Conservation (phyloP, 1,284 basidiomycete genomes). For the Xerocomus minutiporus region DNA sequence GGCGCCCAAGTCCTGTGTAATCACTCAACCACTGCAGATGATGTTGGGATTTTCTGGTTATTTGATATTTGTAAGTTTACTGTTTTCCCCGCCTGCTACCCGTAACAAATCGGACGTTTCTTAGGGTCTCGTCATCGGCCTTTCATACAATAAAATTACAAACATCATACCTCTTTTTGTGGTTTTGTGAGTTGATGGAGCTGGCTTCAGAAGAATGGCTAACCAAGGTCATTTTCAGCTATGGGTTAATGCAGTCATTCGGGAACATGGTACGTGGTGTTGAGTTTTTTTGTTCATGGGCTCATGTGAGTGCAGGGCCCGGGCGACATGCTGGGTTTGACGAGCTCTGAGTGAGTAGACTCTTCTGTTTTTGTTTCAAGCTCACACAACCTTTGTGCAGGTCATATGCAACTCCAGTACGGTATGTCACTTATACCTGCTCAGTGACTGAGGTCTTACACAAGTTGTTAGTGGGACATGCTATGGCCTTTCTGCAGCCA, state of each 20-base stretch:
- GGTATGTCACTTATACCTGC: slow-evolving; percentile 34
- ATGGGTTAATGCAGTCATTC: slow-evolving; percentile 63
- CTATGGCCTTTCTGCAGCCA: slow-evolving; percentile 66
- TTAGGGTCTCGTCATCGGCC: slow-evolving; percentile 59
- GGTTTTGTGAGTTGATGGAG: slow-evolving; percentile 47
- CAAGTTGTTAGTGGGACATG: slow-evolving; percentile 50
- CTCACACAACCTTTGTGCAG: slow-evolving; percentile 25
- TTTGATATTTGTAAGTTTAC: slow-evolving; percentile 52
- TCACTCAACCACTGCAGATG: slow-evolving; percentile 42
- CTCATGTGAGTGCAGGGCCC: slow-evolving; percentile 48
- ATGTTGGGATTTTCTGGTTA: slow-evolving; percentile 74
- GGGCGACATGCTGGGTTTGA: slow-evolving; percentile 68
- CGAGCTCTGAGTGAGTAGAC: slow-evolving; percentile 55
- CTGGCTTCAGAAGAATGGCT: slow-evolving; percentile 5
- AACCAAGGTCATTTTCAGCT: slow-evolving; percentile 36
- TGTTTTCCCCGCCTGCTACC: neutral
- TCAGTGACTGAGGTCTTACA: neutral
- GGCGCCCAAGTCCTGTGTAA: neutral
- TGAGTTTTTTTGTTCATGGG: neutral
- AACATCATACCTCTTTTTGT: slow-evolving; percentile 64
- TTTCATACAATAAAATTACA: slow-evolving; percentile 63
- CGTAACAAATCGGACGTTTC: neutral
- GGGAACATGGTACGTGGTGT: slow-evolving; percentile 53
- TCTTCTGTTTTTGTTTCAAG: slow-evolving; percentile 5
- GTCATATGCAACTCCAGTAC: slow-evolving; percentile 64